Evolutionary conservation across 208 protist genomes (phyloP).

Genomic region (Trypanosoma vivax): DNA sequence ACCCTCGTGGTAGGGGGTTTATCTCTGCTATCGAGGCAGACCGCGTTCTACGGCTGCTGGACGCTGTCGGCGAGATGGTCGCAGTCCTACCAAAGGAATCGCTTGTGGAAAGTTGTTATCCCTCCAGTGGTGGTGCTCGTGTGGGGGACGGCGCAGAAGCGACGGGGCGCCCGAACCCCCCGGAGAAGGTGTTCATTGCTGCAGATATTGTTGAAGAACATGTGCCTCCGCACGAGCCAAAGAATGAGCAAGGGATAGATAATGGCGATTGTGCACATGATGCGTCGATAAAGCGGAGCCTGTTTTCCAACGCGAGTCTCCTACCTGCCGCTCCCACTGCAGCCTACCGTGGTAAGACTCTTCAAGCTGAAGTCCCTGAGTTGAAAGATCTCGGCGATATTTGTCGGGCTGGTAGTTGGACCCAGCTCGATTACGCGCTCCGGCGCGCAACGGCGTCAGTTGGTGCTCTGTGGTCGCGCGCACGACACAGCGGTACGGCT

Average conservation of each 20-base stretch:
- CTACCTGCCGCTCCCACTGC: slow-evolving; percentile 27
- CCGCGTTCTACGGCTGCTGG: slow-evolving; percentile 33
- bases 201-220: not conserved
- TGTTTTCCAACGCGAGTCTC: slow-evolving; percentile 34
- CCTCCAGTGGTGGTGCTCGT: not conserved
- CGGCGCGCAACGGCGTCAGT: slow-evolving; percentile 13
- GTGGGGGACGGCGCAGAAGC: not conserved
- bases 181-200: not conserved
- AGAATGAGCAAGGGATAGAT: not conserved
- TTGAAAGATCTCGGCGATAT: slow-evolving; percentile 27
- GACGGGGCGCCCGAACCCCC: not conserved
- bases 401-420: slow-evolving; percentile 12
- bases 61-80: slow-evolving; percentile 30
- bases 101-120: slow-evolving; percentile 17
- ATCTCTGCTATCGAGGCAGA: slow-evolving; percentile 12
- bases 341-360: slow-evolving; percentile 36
- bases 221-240: not conserved
- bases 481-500: slow-evolving; percentile 49
- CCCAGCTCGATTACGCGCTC: slow-evolving; percentile 25
- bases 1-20: not conserved
- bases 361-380: slow-evolving; percentile 19
- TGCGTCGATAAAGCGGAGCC: not conserved
- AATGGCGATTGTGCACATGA: not conserved
- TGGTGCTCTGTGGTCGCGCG: slow-evolving; percentile 39
- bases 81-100: slow-evolving; percentile 33